These are phyloP conservation scores for Scheffersomyces cryptocercus DNA, from an alignment of 1,139 yeast genomes.

Conservation along the genomic window DNA sequence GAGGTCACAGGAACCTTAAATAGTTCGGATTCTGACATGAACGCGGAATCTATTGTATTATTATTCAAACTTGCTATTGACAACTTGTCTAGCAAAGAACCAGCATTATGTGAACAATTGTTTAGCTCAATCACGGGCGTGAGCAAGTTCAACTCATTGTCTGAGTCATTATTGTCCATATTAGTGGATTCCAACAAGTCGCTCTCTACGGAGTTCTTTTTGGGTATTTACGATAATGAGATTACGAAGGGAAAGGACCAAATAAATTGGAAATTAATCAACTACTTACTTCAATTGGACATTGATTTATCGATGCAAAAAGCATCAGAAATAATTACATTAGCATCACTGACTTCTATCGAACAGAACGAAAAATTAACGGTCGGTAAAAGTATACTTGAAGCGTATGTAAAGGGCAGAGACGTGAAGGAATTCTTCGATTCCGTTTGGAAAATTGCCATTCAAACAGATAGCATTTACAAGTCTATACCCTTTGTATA, in stretches of 20 bases:
- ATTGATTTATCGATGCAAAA: constrained; percentile 49
- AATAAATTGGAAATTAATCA: constrained; percentile 47
- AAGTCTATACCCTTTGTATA: constrained; percentile 28
- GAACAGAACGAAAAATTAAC: constrained; percentile 8
- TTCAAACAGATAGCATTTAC: constrained; percentile 26
- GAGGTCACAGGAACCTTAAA: constrained; percentile 16
- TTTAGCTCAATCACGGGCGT: constrained; percentile 35
- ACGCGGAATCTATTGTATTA: constrained; percentile 17
- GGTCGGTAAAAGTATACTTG: constrained; percentile 42
- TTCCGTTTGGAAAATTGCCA: constrained; percentile 43
- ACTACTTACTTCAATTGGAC: constrained; percentile 48
- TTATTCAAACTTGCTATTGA: constrained; percentile 29
- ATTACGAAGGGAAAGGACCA: constrained; percentile 10
- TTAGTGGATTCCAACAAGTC: constrained; percentile 38
- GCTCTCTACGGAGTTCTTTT: constrained; percentile 48
- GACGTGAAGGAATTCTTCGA: constrained; percentile 53
- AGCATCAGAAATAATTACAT: constrained; percentile 27
- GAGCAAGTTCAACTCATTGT: constrained; percentile 28
- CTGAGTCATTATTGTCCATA: constrained; percentile 39
- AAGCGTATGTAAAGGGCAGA: constrained; percentile 58
- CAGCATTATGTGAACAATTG: constrained; percentile 43
- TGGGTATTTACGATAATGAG: constrained; percentile 32
- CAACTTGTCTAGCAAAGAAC: constrained; percentile 25
- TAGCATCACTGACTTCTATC: constrained; percentile 10
- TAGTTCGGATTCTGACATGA: constrained; percentile 4